phyloP scores from a whole-genome alignment of 2,329 filamentous ascomycete species.

The Ascochyta lentis region DNA sequence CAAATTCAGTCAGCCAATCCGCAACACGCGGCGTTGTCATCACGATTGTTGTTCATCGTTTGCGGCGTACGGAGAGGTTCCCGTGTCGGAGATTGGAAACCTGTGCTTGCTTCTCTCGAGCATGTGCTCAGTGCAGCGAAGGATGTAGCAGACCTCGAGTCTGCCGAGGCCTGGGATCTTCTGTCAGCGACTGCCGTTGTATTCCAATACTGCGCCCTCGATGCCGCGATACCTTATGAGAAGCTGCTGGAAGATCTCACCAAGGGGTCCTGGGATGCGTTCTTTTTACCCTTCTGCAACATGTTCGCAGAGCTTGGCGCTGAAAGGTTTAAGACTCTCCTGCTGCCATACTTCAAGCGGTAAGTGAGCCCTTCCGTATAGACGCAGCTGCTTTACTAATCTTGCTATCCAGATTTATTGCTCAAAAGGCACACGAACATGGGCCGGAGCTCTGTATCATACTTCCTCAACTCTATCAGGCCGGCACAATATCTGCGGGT shows the following conservation, averaged over 20 bases:
- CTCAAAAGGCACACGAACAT: conserved; percentile 49
- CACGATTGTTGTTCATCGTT: conserved; percentile 68
- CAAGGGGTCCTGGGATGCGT: conserved; percentile 68
- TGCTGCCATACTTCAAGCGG: conserved; percentile 82
- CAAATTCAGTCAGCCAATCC: conserved; percentile 56
- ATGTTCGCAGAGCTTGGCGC: conserved; percentile 77
- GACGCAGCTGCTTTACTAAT: conserved; percentile 29
- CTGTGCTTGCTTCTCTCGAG: conserved; percentile 59
- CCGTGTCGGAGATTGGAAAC: conserved; percentile 75
- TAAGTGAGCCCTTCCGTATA: conserved; percentile 44
- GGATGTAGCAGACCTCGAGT: conserved; percentile 46
- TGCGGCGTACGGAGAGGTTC: conserved; percentile 82
- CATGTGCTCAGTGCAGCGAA: conserved; percentile 38
- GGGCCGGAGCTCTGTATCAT: conserved; percentile 38
- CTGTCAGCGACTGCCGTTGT: conserved; percentile 65
- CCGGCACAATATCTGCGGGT: conserved; percentile 24
- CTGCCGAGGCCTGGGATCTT: conserved; percentile 40
- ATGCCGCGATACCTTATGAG: conserved; percentile 75
- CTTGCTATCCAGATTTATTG: conserved; percentile 67
- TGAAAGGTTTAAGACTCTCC: conserved; percentile 77
- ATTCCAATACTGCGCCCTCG: conserved; percentile 79
- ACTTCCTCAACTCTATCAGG: conserved; percentile 39
- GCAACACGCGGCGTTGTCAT: conserved; percentile 32
- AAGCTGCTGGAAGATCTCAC: conserved; percentile 70
- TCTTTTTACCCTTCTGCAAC: conserved; percentile 86